A percentile compares a stretch with the other conserved stretches of the same genome.
Conservation (phyloP, 2,329 filamentous ascomycete species). For the Leptoxyphium fumago region DNA sequence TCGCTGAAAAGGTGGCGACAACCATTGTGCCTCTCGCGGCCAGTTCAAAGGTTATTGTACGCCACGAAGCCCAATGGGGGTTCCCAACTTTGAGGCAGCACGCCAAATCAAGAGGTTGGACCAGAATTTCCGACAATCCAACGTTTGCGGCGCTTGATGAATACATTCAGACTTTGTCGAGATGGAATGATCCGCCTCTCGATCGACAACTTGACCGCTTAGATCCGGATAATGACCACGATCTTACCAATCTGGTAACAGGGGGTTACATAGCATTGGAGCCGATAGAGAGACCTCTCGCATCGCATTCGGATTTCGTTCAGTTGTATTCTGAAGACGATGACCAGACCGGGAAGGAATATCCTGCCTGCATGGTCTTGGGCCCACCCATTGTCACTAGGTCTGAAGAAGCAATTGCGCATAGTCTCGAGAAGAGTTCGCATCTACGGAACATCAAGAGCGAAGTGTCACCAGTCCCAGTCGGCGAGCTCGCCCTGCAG, state of each 20-base stretch:
- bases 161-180: constrained; percentile 29
- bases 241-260: constrained; percentile 29
- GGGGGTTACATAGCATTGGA: constrained; percentile 31
- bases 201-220: constrained; percentile 26
- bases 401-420: constrained; percentile 1
- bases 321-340: constrained; percentile 18
- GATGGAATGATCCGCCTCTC: constrained; percentile 25
- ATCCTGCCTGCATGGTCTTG: constrained; percentile 19
- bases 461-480: neutral
- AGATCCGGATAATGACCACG: constrained; percentile 29
- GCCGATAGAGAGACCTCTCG: constrained; percentile 23
- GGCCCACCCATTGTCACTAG: constrained; percentile 10
- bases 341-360: neutral
- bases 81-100: constrained; percentile 30
- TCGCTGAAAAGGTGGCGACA: constrained; percentile 25
- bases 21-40: constrained; percentile 29
- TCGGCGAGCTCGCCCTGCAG: constrained; percentile 25
- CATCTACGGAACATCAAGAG: neutral
- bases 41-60: constrained; percentile 37
- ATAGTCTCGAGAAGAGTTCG: neutral
- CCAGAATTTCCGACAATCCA: constrained; percentile 22
- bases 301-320: constrained; percentile 26
- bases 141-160: constrained; percentile 28
- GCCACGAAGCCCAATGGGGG: constrained; percentile 38
- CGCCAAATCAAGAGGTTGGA: constrained; percentile 23